Evolutionary conservation across 192 early-diverging fungal genomes (phyloP), one percentile per base, ranked within the genome.

Genomic region (Backusella circina): DNA sequence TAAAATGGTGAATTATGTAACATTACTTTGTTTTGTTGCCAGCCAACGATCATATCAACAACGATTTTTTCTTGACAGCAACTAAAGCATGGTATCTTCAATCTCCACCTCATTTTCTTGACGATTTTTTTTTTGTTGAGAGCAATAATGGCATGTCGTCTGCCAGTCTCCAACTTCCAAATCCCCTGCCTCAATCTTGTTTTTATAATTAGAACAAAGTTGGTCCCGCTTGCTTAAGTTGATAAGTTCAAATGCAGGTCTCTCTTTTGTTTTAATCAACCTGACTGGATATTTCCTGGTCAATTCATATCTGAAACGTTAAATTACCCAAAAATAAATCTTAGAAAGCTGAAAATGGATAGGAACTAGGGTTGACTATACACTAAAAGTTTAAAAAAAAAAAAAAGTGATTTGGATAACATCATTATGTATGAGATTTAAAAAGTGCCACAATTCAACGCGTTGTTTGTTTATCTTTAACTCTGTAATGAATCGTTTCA

Each of bases 381-480:
- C 13, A 1, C 21, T 26, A 57, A 23, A 57, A 57, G 7, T 18
- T 57, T 54, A 50, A 41, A 13, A 13, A 39, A 6, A 47, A 54
- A 47, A 44, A n/a, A 47, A 47, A 47, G 16, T n/a, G 44, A 47
- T n/a, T 5, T 47, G 44, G 44, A 47, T 47, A 47, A 47, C 44
- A 47, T 47, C 21, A 57, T 26, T 1, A 26, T 8, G 54, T 12
- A 57, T 57, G 54, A 57, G 8, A 0, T 57, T 57, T 57, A 57
- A 57, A 54, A 57, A 61, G 10, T 61, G 54, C 54, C 54, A 61
- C 54, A 26, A 61, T 61, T 61, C 54, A 28, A 61, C 54, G 54
- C 54, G 54, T 61, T 61, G 54, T 61, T 61, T 57, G 51, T 57
- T 57, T 57, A 26, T 57, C 51, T 57, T 51, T 57, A 57, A 57